Conservation (phyloP, 2,329 filamentous ascomycete genomes). For the Aspergillus pseudoviridinutans region DNA sequence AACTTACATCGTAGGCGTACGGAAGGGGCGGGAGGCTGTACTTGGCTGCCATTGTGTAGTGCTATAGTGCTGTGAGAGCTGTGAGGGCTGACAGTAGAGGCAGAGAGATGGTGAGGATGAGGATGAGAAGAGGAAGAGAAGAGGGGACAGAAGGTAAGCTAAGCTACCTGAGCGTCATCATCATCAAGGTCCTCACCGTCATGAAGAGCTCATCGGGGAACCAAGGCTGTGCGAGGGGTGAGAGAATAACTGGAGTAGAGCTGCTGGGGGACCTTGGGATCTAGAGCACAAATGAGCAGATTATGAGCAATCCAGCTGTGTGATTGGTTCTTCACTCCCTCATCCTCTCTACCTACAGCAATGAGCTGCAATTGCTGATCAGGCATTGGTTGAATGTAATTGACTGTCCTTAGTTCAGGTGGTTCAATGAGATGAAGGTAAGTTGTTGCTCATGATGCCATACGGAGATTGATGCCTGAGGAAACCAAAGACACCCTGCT, state of each 20-base stretch:
- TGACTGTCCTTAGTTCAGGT: too few relatives aligned
- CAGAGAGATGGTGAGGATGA: background rate
- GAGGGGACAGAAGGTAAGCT: background rate
- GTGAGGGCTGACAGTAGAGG: too few relatives aligned
- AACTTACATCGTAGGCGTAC: slow-evolving; percentile 67
- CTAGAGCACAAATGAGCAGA: slow-evolving; percentile 1
- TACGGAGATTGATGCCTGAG: background rate
- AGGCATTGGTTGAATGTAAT: too few relatives aligned
- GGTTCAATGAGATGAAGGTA: too few relatives aligned
- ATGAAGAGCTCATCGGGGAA: background rate
- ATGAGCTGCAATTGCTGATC: background rate
- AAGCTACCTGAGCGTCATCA: background rate
- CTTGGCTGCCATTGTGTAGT: slow-evolving; percentile 21
- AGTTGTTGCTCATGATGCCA: background rate
- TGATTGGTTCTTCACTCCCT: background rate
- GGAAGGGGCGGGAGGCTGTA: slow-evolving; percentile 64
- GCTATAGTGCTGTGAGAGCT: background rate
- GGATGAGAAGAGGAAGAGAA: background rate
- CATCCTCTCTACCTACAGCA: background rate
- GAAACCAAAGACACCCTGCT: background rate
- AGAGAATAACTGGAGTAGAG: background rate
- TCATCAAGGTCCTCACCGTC: background rate
- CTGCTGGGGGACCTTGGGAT: slow-evolving; percentile 1
- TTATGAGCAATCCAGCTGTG: background rate
- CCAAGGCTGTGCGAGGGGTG: background rate